Percentiles rank a stretch among this genome's conserved stretches.
These are phyloP conservation scores for Neurospora intermedia DNA, from an alignment of 495 filamentous ascomycete genomes.

Conservation along the genomic window DNA sequence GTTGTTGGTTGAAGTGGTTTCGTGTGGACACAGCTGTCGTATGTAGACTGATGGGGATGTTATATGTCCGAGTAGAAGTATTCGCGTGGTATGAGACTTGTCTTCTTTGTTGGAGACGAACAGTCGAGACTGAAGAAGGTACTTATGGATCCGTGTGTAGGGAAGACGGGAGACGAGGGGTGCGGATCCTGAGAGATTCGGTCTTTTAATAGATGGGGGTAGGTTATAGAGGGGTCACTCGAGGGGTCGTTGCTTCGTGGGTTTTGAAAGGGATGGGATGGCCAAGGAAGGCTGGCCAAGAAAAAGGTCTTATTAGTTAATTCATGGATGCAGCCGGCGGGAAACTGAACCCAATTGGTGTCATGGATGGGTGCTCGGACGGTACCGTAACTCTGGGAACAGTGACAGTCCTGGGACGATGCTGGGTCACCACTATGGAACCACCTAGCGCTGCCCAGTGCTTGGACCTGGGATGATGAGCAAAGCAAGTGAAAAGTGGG, in stretches of 20 bases:
- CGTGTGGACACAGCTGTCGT: neutral
- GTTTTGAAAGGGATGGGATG: neutral
- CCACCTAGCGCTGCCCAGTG: neutral
- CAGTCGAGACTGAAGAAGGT: neutral
- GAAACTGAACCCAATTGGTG: neutral
- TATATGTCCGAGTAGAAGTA: neutral
- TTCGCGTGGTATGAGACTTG: neutral
- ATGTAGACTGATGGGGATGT: neutral
- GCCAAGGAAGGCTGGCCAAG: neutral
- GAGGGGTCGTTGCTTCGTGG: neutral
- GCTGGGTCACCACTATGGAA: neutral
- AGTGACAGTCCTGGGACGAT: neutral
- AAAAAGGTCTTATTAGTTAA: neutral
- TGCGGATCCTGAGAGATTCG: neutral
- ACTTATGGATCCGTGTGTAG: neutral
- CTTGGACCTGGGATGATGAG: neutral
- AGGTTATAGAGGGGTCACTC: neutral
- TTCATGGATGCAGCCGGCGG: neutral
- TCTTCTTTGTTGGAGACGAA: neutral
- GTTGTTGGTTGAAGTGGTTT: conserved; percentile 4
- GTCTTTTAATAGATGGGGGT: neutral
- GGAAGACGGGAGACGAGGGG: neutral
- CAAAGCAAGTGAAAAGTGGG: neutral
- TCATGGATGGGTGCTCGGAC: neutral
- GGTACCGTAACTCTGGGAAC: neutral